phyloP scores from a whole-genome alignment of 345 rosid genomes.

The Euphorbia peplus region DNA sequence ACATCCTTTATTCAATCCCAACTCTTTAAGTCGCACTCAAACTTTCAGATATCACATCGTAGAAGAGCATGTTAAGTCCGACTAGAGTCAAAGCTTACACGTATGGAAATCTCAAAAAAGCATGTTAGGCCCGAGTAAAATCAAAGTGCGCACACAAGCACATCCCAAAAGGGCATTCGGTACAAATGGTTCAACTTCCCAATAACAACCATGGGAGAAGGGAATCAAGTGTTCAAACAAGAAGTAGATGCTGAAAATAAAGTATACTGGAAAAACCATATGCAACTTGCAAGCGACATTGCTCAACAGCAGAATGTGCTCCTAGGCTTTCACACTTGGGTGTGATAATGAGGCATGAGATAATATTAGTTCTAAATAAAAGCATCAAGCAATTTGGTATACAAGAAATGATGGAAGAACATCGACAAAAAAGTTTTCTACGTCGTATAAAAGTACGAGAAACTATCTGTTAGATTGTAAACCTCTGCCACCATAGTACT shows the following conservation, averaged over 20 bases:
- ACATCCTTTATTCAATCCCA: no score
- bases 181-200: no score
- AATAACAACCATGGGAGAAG: no score
- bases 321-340: not conserved
- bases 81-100: no score
- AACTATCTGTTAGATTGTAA: conserved; percentile 62
- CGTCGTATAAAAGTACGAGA: not conserved
- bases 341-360: not conserved
- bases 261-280: not conserved
- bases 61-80: no score
- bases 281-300: not conserved
- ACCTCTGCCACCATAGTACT: conserved; percentile 80
- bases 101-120: no score
- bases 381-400: conserved; percentile 4
- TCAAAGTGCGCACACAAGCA: not conserved
- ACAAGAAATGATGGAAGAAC: not conserved
- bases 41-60: no score
- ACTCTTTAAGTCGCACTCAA: no score
- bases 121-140: no score
- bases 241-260: not conserved
- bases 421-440: conserved; percentile 4
- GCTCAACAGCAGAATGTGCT: not conserved
- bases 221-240: not conserved
- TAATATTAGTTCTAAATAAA: not conserved
- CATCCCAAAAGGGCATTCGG: no score